Evolutionary conservation across 495 filamentous ascomycete species (phyloP).

Genomic region (Podospora pseudocomata): DNA sequence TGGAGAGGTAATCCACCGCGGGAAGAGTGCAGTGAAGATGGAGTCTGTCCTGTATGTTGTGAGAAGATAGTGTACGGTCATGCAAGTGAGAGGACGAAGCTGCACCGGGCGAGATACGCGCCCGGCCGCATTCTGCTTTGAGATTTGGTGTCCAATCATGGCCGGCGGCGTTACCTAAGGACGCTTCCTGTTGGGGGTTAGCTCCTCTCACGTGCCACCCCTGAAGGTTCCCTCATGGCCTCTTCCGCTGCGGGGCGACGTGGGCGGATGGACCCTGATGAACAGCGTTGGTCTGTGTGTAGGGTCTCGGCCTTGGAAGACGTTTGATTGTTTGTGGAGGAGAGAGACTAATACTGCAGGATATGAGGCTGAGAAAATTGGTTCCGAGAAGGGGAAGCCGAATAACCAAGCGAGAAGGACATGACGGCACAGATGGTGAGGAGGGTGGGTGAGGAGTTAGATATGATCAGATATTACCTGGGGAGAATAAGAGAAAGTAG

Average conservation of each 20-base stretch:
- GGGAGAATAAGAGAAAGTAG: neutral
- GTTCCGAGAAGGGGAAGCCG: neutral
- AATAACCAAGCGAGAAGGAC: neutral
- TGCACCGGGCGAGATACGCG: neutral
- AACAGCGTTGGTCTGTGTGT: neutral
- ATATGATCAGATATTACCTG: neutral
- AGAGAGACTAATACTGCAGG: neutral
- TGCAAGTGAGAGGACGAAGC: neutral
- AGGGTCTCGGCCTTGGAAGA: slow-evolving; percentile 2
- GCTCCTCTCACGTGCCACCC: neutral
- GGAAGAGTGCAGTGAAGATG: neutral
- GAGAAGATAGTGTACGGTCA: neutral
- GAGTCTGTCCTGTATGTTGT: neutral
- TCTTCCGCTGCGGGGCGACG: slow-evolving; percentile 3
- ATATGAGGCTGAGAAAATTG: slow-evolving; percentile 1
- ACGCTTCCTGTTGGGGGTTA: neutral
- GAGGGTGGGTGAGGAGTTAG: neutral
- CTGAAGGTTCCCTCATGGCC: neutral
- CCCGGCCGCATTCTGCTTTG: neutral
- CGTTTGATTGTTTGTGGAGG: neutral
- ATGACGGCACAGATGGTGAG: neutral
- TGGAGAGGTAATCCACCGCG: neutral
- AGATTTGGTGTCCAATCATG: neutral
- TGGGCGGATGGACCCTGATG: neutral
- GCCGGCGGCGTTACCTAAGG: neutral